Evolutionary conservation across 164 flowering plant species (phyloP), one percentile per base, ranked within the genome.

Genomic region (Annona cherimola): DNA sequence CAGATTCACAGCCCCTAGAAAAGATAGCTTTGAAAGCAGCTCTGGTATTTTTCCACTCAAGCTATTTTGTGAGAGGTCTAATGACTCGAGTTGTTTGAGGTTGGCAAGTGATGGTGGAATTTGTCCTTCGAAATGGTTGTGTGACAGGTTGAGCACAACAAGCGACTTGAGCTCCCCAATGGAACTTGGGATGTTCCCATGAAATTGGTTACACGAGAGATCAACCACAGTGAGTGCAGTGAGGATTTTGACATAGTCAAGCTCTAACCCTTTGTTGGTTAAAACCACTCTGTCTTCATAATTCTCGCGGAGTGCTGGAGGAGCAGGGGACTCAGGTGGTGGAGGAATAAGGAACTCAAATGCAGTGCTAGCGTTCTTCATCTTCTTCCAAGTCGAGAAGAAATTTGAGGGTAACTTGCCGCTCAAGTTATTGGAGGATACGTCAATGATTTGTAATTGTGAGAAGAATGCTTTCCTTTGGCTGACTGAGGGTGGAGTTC

Each of bases 301-400:
- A 61, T n/a, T 0, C 1, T 16, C 1, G 11, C 40, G 35, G 26
- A 2, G 0, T 19, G 26, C 0, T 0, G 0, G n/a, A 0, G n/a
- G 26, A 1, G 0, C 20, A 8, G 26, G 19, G 5, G 26, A n/a
- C 0, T 61, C 5, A 2, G n/a, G n/a, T n/a, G n/a, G n/a, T n/a
- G n/a, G n/a, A n/a, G n/a, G n/a, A n/a, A 7, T 3, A n/a, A 2
- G 41, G 20, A 61, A 4, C 39, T 19, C 39, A 61, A 4, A 1
- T 26, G 18, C 0, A 26, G 18, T 2, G 9, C 11, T 4, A 2
- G 1, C 39, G 6, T 12, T 8, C 2, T 8, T 26, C 64, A 61
- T 26, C 35, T 4, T 7, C 19, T 19, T 61, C 63, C 20, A 61
- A 19, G 8, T 61, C 11, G 8, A 19, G 3, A 61, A 61, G 0